Evolutionary conservation across 371 early-diverging fungal species (phyloP), one percentile per base, ranked within the genome.

Genomic region (Mucor piriformis): DNA sequence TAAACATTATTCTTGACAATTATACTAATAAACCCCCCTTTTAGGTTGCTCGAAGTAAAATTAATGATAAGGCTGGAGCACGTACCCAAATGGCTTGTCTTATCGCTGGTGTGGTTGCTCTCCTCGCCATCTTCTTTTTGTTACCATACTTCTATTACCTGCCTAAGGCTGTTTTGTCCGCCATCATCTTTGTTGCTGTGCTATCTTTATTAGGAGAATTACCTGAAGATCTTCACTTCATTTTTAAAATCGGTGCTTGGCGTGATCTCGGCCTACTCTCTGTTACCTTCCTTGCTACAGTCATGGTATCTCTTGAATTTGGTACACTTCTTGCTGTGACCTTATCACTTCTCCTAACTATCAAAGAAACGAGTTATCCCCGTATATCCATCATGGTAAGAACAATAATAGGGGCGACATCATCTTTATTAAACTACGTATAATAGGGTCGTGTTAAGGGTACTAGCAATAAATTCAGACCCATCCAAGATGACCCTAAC

Each of bases 301-400:
- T 96, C 33, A 72, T 89, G 7, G 81, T 95, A 10, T 93, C 94
- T 0, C 82, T 96, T 34, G 96, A 97, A 71, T 90, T 89, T 21
- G 98, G 98, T 32, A 94, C 94, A 0, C 67, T 98, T 47, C 67
- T 96, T 29, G 92, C 95, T 35, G 88, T 97, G 21, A 85, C 89
- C 0, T 72, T 94, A 6, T 92, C 94, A 2, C 82, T 97, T 33
- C 66, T 97, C 46, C 82, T 95, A 46, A 95, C 95, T 20, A 87
- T 97, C 59, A 90, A 92, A 72, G 89, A 95, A 60, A 92, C 95
- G 3, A 95, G 94, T 59, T 83, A 86, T 59, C 93, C 93, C 6
- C 79, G 88, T 32, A 91, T 93, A 60, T 87, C 88, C 35, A 79
- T 93, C 58, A 83, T 93, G 85, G 92, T 75, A 77, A 61, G 53